Evolutionary conservation across 352 stramenopile genomes (phyloP), one percentile per base, ranked within the genome.

Genomic region (Phytophthora ramorum): DNA sequence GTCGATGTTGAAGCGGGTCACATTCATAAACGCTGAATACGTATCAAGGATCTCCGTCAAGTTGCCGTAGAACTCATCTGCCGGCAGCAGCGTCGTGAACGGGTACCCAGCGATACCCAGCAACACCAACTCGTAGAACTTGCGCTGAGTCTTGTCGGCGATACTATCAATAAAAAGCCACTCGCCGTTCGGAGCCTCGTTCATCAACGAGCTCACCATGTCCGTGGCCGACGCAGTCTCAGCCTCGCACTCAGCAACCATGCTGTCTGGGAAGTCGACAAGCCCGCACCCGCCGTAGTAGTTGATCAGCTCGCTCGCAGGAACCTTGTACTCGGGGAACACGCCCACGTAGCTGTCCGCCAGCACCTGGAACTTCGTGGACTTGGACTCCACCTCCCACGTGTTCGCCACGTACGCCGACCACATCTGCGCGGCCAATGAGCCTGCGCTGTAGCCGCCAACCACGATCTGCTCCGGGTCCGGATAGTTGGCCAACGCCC

Each of bases 271-370:
- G 14, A 78, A 67, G 16, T 20, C 51, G 1, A 78, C 49, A 6
- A 79, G 49, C 12, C 59, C 57, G 49, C 79, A 88, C 0, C 65
- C 59, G 30, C 65, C 62, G 54, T 71, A 85, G 69, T 78, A 85
- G 52, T 85, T 67, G 14, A 67, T 72, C 19, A 85, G 37, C 12
- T 75, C 24, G 14, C 51, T 49, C 7, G 70, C 67, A 22, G 71
- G 53, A 2, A 44, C 32, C 22, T 70, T 70, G 43, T 71, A 64
- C 28, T 75, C 63, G 0, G 76, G 74, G 44, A 87, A 64, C 5
- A 87, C 73, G 26, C 74, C 78, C 13, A 87, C 75, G 52, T 86
- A 83, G 66, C 73, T 79, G 63, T 86, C 78, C 13, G 75, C 73
- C 22, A 88, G 34, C 44, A 88, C 61, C 45, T 71, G 59, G 66